Base-by-base conservation (phyloP, 2,329 filamentous ascomycete species). In the Aspergillus nomiae region DNA sequence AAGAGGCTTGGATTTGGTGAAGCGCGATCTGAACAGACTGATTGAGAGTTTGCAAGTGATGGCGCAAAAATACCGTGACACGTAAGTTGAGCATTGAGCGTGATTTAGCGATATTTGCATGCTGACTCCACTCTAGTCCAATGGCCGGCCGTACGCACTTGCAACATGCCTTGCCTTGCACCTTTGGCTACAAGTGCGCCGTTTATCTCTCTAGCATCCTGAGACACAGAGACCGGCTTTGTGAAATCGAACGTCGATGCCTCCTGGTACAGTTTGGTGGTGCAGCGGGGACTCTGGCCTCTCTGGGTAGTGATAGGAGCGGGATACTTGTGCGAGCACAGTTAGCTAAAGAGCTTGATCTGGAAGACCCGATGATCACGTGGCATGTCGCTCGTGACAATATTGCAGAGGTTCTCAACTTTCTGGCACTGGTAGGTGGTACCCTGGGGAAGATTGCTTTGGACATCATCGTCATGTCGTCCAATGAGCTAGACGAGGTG, bases 71-170 rank as follows among this genome's bases (percentile, higher is more conserved):
- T 78, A 87, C 68, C 76, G 81, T 3, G 82, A 86, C 70, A 83
- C 81, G 28, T 51, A n/a, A 51, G 48, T 51, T 7, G 14, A 21
- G 24, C 48, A 30, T 51, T 21, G 45, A 14, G 4, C 4, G 45
- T 21, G 8, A 16, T 11, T n/a, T 0, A 8, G 14, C 12, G 19
- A 16, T 32, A 10, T 51, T 51, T n/a, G 16, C 28, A 9, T 51
- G 26, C 28, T 51, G 28, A 32, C 21, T 30, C 12, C 12, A 19
- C 26, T 32, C 28, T 21, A 51, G 48, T 0, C 84, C 84, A 0
- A 87, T 87, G 84, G 84, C 85, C 4, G 85, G 85, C 0, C 78
- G 85, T 24, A 87, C 85, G 0, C 85, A 87, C 73, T 75, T 87
- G 8, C 85, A 87, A 63, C 85, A 87, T 69, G 85, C 85, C 0